These are phyloP conservation scores for Trichothecium sympodiale DNA, from an alignment of 2,329 filamentous ascomycete species.

Conservation along the genomic window DNA sequence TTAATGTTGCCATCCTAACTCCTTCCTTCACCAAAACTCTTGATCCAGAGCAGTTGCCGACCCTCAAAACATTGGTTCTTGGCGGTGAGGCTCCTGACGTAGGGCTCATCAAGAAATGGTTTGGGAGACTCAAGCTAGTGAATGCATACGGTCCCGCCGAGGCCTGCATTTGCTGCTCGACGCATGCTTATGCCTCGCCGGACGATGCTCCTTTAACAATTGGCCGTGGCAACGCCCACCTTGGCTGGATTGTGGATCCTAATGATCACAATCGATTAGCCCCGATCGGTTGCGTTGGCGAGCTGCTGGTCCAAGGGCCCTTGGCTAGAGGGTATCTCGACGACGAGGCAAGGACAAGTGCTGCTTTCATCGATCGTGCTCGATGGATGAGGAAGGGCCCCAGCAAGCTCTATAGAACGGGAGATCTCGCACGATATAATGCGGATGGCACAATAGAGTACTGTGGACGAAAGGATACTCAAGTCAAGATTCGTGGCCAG, in stretches of 20 bases:
- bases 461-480: slow-evolving; percentile 41
- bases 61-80: slow-evolving; percentile 5
- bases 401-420: too few species aligned
- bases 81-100: slow-evolving; percentile 7
- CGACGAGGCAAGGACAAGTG: slow-evolving; percentile 15
- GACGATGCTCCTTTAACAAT: slow-evolving; percentile 1
- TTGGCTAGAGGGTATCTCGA: slow-evolving; percentile 38
- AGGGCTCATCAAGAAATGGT: slow-evolving; percentile 6
- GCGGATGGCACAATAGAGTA: slow-evolving; percentile 8
- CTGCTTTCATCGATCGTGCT: slow-evolving; percentile 15
- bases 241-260: slow-evolving; percentile 8
- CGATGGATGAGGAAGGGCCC: too few species aligned
- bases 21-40: slow-evolving; percentile 9
- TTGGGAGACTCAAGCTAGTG: too few species aligned
- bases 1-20: too few species aligned
- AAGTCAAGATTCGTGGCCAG: slow-evolving; percentile 51
- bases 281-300: slow-evolving; percentile 11
- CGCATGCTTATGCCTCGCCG: not conserved
- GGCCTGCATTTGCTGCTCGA: slow-evolving; percentile 2
- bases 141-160: slow-evolving; percentile 11
- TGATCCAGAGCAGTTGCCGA: slow-evolving; percentile 6
- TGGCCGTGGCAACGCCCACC: slow-evolving; percentile 2
- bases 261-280: slow-evolving; percentile 7
- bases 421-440: slow-evolving; percentile 7
- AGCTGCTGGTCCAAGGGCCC: slow-evolving; percentile 17